Conservation (phyloP, 495 filamentous ascomycete genomes). For the Neurospora sp. region DNA sequence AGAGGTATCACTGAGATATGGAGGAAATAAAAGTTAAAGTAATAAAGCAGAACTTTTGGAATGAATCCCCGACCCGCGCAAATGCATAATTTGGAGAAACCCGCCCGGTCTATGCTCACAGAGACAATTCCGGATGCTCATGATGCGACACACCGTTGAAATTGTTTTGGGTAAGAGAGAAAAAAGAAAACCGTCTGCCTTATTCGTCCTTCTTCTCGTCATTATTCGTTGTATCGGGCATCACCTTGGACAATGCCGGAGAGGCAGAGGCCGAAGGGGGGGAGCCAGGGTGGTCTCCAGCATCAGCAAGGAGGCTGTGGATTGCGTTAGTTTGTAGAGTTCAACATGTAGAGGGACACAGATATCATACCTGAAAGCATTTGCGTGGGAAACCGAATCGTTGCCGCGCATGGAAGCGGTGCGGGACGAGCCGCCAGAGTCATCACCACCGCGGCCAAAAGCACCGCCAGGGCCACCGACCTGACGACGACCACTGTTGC, state of each 20-base stretch:
- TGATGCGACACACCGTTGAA: slow-evolving; percentile 21
- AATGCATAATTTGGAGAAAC: slow-evolving; percentile 29
- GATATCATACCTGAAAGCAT: slow-evolving; percentile 76
- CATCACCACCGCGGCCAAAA: slow-evolving; percentile 61
- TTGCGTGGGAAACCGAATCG: slow-evolving; percentile 59
- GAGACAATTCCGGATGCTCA: slow-evolving; percentile 6
- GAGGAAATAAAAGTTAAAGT: neutral
- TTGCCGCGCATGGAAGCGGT: slow-evolving; percentile 65
- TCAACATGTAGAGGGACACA: slow-evolving; percentile 2
- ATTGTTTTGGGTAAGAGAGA: slow-evolving; percentile 5
- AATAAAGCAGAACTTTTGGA: slow-evolving; percentile 19
- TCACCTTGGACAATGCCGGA: slow-evolving; percentile 53
- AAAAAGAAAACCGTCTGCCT: slow-evolving; percentile 15
- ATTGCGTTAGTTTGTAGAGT: slow-evolving; percentile 16
- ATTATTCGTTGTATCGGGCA: slow-evolving; percentile 40
- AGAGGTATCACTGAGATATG: neutral
- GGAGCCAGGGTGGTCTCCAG: slow-evolving; percentile 46
- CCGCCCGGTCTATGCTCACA: slow-evolving; percentile 31
- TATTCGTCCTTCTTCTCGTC: slow-evolving; percentile 36
- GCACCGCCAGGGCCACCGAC: slow-evolving; percentile 59
- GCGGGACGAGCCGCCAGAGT: slow-evolving; percentile 65
- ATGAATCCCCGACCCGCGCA: slow-evolving; percentile 21
- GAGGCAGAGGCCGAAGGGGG: slow-evolving; percentile 52
- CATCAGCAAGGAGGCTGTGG: slow-evolving; percentile 38
- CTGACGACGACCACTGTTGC: slow-evolving; percentile 68